Base-by-base conservation (phyloP, 495 filamentous ascomycete genomes). In the Thozetella sp. region DNA sequence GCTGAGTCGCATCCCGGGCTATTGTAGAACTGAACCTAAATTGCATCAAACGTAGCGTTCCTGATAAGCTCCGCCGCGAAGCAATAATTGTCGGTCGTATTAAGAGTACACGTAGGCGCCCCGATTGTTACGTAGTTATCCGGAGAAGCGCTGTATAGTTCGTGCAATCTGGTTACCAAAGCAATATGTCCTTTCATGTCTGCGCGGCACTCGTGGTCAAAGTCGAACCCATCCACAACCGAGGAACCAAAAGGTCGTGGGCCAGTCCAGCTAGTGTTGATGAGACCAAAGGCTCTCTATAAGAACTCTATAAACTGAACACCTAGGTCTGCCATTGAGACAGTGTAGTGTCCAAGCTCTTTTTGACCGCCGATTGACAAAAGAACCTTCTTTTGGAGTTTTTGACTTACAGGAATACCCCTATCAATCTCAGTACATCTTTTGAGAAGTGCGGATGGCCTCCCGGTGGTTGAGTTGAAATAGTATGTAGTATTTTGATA, bases 271-370 rank as follows among this genome's bases (percentile, higher is more conserved):
- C 22, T 55, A 27, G 40, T 40, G 26, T 57, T 55, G 2, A 64
- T 54, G 13, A 79, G 79, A 10, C 87, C 87, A 63, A 90, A 90
- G 19, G 85, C 80, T 24, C 79, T 64, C 85, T 85, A 90, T 25
- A 90, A 67, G 15, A 82, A 72, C 52, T 82, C 70, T 0, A 85
- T 87, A 11, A 85, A 79, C 0, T 67, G 60, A 22, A 69, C 70
- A 12, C 86, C 86, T 9, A 80, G 72, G 9, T 70, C 57, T n/a
- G 75, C 70, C 17, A 70, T 79, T 2, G 75, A 63, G 68, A 89
- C 84, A 43, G 69, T 77, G 53, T 83, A 80, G 51, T 46, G 60
- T 10, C 43, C 43, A 20, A 15, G 20, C 25, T 60, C 61, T 13
- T 68, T 76, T 22, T 78, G 75, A 22, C 86, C 87, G 23, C 85